Evolutionary conservation across 441 rosid genomes (phyloP).

Genomic region (Croton laevigatus): DNA sequence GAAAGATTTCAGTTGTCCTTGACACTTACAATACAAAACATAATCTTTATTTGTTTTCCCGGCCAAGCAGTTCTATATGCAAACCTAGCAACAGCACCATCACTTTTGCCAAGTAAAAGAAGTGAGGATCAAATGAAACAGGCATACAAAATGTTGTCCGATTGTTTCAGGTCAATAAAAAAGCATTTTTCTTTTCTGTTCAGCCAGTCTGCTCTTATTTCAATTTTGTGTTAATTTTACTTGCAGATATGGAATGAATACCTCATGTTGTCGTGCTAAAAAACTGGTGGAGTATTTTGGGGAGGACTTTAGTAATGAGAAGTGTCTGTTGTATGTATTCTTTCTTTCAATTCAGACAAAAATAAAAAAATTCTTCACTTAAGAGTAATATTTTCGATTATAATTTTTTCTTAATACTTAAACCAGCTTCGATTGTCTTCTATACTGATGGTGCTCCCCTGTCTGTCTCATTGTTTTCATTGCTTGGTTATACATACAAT

Average conservation of each 20-base stretch:
- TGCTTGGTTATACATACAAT: neutral
- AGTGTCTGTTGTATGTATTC: slow-evolving; percentile 60
- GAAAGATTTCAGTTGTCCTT: neutral
- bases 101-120: slow-evolving; percentile 72
- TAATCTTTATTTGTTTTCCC: neutral
- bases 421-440: neutral
- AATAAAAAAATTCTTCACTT: neutral
- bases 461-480: neutral
- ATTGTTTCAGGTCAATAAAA: slow-evolving; percentile 59
- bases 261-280: slow-evolving; percentile 76
- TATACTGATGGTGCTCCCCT: neutral
- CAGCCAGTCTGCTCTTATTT: slow-evolving; percentile 5
- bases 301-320: slow-evolving; percentile 54
- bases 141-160: slow-evolving; percentile 81
- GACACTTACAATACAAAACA: neutral
- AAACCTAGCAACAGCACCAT: slow-evolving; percentile 60
- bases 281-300: slow-evolving; percentile 84
- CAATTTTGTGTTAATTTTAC: slow-evolving; percentile 6
- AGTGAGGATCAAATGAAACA: slow-evolving; percentile 65
- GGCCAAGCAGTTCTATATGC: slow-evolving; percentile 62
- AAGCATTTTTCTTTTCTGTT: neutral
- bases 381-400: neutral
- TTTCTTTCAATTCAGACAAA: slow-evolving; percentile 7
- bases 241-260: slow-evolving; percentile 88
- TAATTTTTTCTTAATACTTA: neutral